Evolutionary conservation across 1,139 yeast species (phyloP), one percentile per base, ranked within the genome.

Genomic region (Protomyces lactucae-debilis): DNA sequence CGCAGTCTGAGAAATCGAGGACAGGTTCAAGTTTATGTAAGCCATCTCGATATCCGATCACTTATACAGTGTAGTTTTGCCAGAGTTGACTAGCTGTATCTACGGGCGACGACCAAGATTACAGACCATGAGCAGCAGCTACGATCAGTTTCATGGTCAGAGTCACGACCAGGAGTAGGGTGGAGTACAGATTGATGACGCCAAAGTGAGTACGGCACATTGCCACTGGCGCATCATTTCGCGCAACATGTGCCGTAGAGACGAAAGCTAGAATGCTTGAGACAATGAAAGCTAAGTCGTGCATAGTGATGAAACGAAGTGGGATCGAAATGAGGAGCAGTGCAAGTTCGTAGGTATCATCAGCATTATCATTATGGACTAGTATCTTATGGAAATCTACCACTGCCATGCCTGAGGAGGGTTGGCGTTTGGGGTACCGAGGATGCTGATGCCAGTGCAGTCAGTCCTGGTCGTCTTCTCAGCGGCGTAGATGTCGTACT

Each of bases 361-460:
- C 32, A 28, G 32, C 32, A 6, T 28, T 28, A 28, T 28, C 32
- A 28, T 28, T 28, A 28, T 6, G 32, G 32, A 28, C 5, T 4
- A 28, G 32, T 28, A 6, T 28, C 32, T 5, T 28, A 28, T 28
- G 32, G 32, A 28, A 28, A 6, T 18, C 48, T 43, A 56, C 60
- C 60, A 56, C 45, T 46, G 36, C 54, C 54, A 56, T 32, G 54
- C 60, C 14, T 43, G 21, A 18, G 60, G 45, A 23, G 60, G 53
- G 46, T 32, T 28, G 51, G 36, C 14, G 39, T 45, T 52, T 28
- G 16, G 25, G 45, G 51, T n/a, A 37, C 55, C 61, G 12, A 28
- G 43, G n/a, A 57, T 35, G 16, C 39, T 32, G 55, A 57, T 54
- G 6, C 61, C 61, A 54, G 61, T 57, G 43, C 61, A 57, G 53